Percentiles rank a stretch among this genome's conserved stretches.
phyloP scores from a whole-genome alignment of 2,329 filamentous ascomycete species.

The Pestalotiopsis sp. region DNA sequence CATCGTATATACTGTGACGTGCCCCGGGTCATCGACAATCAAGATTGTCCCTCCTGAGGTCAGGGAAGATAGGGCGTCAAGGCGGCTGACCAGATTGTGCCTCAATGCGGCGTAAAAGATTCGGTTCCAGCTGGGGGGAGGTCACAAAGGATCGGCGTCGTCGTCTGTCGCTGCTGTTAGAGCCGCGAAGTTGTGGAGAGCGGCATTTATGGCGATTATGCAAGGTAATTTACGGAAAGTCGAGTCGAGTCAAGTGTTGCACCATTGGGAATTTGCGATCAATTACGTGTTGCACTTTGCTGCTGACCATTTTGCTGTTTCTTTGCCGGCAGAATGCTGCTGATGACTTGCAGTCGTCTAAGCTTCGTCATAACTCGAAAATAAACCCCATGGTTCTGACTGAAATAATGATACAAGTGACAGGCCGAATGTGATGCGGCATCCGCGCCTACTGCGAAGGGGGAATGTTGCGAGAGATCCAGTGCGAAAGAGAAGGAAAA shows the following conservation, averaged over 20 bases:
- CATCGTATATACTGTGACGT: neutral
- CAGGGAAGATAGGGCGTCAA: neutral
- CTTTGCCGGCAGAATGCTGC: slow-evolving; percentile 32
- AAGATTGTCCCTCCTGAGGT: neutral
- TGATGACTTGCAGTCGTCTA: slow-evolving; percentile 35
- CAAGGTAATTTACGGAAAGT: slow-evolving; percentile 35
- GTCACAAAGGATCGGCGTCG: slow-evolving; percentile 23
- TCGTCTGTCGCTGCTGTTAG: slow-evolving; percentile 26
- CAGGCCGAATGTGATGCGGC: slow-evolving; percentile 31
- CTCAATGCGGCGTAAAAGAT: neutral
- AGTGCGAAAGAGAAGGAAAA: slow-evolving; percentile 20
- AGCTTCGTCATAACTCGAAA: slow-evolving; percentile 36
- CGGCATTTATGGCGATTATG: slow-evolving; percentile 13
- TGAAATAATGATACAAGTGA: slow-evolving; percentile 41
- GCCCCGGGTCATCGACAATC: neutral
- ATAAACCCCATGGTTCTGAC: slow-evolving; percentile 28
- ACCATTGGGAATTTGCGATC: slow-evolving; percentile 40
- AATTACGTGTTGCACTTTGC: slow-evolving; percentile 41
- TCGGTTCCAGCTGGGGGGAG: slow-evolving; percentile 16
- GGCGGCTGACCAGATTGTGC: neutral
- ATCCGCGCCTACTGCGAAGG: slow-evolving; percentile 32
- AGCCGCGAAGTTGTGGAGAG: slow-evolving; percentile 24
- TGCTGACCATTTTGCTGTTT: slow-evolving; percentile 32
- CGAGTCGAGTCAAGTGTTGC: slow-evolving; percentile 37
- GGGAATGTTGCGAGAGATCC: slow-evolving; percentile 26